phyloP scores from a whole-genome alignment of 2,329 filamentous ascomycete genomes.

The Xylariomycetidae sp. region DNA sequence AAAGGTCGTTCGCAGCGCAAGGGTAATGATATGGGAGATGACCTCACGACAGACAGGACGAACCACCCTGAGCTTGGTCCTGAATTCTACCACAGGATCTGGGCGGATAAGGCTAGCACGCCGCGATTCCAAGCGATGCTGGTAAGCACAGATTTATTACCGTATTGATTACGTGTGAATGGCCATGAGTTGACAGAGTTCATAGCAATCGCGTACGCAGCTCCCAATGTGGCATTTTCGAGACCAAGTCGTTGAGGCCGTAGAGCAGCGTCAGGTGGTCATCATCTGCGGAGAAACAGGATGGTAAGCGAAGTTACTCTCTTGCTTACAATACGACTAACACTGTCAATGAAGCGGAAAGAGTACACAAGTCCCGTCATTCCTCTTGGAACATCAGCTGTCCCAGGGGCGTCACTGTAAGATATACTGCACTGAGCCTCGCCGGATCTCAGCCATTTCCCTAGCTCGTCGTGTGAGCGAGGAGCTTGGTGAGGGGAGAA shows the following conservation, averaged over 20 bases:
- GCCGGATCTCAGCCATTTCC: constrained; percentile 93
- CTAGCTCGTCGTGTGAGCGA: constrained; percentile 89
- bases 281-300: constrained; percentile 97
- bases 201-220: constrained; percentile 60
- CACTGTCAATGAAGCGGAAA: constrained; percentile 62
- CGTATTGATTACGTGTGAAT: not conserved
- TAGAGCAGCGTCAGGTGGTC: constrained; percentile 77
- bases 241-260: constrained; percentile 68
- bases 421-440: constrained; percentile 91
- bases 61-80: constrained; percentile 34
- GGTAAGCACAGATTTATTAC: constrained; percentile 31
- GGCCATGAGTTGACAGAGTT: too few species aligned
- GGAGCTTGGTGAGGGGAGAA: constrained; percentile 80
- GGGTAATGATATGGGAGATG: constrained; percentile 44
- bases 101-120: constrained; percentile 53
- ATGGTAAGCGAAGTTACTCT: constrained; percentile 45
- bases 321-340: constrained; percentile 13
- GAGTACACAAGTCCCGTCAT: constrained; percentile 94
- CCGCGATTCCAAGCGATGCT: constrained; percentile 75
- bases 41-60: constrained; percentile 39
- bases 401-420: constrained; percentile 77
- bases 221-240: constrained; percentile 89
- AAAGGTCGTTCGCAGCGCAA: constrained; percentile 51
- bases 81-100: constrained; percentile 53
- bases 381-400: constrained; percentile 85